Percentiles rank a stretch among this genome's conserved stretches.
phyloP scores from a whole-genome alignment of 805 yeast genomes.

The Metschnikowia sp. region DNA sequence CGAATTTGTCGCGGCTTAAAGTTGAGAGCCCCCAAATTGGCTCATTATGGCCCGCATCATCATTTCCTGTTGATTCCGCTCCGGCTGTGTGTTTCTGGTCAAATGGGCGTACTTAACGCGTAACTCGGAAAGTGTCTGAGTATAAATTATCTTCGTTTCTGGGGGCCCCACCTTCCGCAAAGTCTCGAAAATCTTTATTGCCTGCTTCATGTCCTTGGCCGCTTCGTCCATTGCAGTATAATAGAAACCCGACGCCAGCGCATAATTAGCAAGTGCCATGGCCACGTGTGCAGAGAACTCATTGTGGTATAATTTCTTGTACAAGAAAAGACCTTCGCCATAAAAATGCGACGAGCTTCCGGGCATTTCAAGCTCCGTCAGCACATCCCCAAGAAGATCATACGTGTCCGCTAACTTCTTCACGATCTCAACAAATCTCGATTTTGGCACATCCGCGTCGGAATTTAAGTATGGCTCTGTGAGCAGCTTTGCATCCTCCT shows the following conservation, averaged over 20 bases:
- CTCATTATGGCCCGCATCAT: slow-evolving; percentile 54
- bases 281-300: slow-evolving; percentile 55
- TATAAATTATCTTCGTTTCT: slow-evolving; percentile 39
- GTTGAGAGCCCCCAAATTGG: slow-evolving; percentile 38
- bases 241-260: slow-evolving; percentile 73
- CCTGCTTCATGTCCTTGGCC: slow-evolving; percentile 49
- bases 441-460: slow-evolving; percentile 28
- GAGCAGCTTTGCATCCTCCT: slow-evolving; percentile 21
- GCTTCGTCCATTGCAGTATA: slow-evolving; percentile 47
- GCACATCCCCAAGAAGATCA: slow-evolving; percentile 83
- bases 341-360: too few relatives aligned
- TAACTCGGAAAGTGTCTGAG: slow-evolving; percentile 53
- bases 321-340: slow-evolving; percentile 46
- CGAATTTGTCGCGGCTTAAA: neutral
- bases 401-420: slow-evolving; percentile 68
- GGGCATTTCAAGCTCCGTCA: slow-evolving; percentile 73
- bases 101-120: slow-evolving; percentile 55
- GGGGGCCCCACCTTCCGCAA: slow-evolving; percentile 24
- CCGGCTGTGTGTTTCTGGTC: slow-evolving; percentile 48
- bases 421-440: slow-evolving; percentile 34
- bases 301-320: slow-evolving; percentile 48
- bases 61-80: slow-evolving; percentile 47
- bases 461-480: slow-evolving; percentile 28
- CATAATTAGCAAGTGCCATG: slow-evolving; percentile 77
- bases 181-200: slow-evolving; percentile 35